Percentiles rank a stretch among this genome's conserved stretches.
phyloP scores from a whole-genome alignment of 345 rosid genomes.

The Brassica nigra region DNA sequence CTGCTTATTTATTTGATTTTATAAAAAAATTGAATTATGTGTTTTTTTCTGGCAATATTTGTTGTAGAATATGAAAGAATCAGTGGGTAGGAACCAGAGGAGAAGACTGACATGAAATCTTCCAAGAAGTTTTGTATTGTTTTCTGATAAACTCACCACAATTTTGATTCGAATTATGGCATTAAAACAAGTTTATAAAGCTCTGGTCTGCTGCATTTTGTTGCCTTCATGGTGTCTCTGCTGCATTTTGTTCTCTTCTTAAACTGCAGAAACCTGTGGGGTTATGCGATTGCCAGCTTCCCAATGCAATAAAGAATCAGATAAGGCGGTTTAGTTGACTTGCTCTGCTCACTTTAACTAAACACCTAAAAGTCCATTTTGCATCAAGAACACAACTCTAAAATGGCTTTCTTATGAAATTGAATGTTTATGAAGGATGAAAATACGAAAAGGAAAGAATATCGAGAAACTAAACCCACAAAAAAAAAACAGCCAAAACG shows the following conservation, averaged over 20 bases:
- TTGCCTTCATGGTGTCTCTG: background rate
- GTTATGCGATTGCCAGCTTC: background rate
- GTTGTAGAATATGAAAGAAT: conserved; percentile 59
- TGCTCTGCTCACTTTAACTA: background rate
- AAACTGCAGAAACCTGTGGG: no score
- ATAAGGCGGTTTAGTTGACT: background rate
- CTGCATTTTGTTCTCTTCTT: background rate
- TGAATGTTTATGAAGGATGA: conserved; percentile 26
- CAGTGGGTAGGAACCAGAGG: conserved; percentile 43
- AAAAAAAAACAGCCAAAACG: conserved; percentile 5
- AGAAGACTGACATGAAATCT: conserved; percentile 49
- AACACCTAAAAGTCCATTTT: background rate
- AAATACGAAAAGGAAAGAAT: conserved; percentile 5
- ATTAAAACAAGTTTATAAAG: background rate
- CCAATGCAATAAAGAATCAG: no score
- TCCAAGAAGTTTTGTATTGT: conserved; percentile 41
- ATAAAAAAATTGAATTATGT: background rate
- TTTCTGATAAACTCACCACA: background rate
- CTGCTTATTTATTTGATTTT: no score
- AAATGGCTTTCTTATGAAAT: conserved; percentile 24
- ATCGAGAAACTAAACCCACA: background rate
- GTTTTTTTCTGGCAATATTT: no score
- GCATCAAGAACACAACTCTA: conserved; percentile 25
- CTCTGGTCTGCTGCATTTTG: background rate
- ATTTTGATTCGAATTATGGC: background rate